These are phyloP conservation scores for Penicillium glabrum DNA, from an alignment of 2,329 filamentous ascomycete species.

Conservation along the genomic window DNA sequence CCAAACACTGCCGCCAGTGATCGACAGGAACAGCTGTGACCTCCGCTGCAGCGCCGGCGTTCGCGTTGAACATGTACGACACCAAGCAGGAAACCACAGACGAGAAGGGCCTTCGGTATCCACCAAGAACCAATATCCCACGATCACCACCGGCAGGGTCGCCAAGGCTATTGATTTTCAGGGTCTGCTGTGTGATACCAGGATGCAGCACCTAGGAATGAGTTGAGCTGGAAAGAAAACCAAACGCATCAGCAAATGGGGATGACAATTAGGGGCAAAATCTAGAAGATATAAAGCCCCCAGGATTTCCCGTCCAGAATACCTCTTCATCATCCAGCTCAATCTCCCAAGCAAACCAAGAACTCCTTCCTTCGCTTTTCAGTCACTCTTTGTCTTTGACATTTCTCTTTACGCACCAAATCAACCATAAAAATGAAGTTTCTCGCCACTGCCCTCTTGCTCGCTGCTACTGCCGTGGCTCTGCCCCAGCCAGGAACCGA, in stretches of 20 bases:
- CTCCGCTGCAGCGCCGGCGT: slow-evolving; percentile 1
- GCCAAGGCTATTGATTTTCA: slow-evolving; percentile 3
- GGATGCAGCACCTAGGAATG: neutral
- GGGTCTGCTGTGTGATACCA: neutral
- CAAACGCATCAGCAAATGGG: neutral
- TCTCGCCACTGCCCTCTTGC: slow-evolving; percentile 22
- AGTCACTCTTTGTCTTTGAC: neutral
- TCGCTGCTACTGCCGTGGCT: slow-evolving; percentile 26
- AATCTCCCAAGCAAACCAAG: slow-evolving; percentile 10
- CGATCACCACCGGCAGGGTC: neutral
- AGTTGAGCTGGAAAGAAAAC: neutral
- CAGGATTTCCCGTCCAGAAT: neutral
- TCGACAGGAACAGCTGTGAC: slow-evolving; percentile 7
- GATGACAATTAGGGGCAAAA: neutral
- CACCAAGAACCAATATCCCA: neutral
- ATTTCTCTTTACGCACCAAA: neutral
- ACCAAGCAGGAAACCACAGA: neutral
- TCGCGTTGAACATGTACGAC: slow-evolving; percentile 8
- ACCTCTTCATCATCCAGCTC: slow-evolving; percentile 7
- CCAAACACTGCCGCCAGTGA: neutral
- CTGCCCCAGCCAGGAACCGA: slow-evolving; percentile 9
- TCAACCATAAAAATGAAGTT: slow-evolving; percentile 29
- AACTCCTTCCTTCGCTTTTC: neutral
- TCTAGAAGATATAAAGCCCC: slow-evolving; percentile 19
- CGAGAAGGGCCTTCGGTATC: neutral